Conservation (phyloP, 257 asterid species). For the Primulina eburnea region DNA sequence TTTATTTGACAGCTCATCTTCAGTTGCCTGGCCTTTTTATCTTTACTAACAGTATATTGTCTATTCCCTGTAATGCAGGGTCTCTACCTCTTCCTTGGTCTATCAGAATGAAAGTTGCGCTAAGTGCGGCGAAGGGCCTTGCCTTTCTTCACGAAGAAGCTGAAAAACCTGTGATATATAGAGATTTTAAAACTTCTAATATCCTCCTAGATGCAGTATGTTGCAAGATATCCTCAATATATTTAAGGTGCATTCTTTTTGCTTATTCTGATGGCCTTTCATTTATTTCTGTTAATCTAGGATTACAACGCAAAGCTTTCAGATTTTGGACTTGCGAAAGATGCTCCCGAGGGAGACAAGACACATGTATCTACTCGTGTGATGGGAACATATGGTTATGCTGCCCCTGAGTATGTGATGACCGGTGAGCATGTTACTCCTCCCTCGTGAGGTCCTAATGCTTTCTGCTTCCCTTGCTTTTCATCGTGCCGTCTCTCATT, state of each 20-base stretch:
- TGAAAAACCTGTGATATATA: constrained; percentile 65
- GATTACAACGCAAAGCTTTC: constrained; percentile 84
- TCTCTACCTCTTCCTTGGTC: constrained; percentile 77
- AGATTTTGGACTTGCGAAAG: constrained; percentile 86
- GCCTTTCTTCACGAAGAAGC: constrained; percentile 87
- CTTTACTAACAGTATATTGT: constrained; percentile 1
- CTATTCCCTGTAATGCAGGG: constrained; percentile 36
- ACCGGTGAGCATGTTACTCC: constrained; percentile 41
- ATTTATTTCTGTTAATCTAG: constrained; percentile 35
- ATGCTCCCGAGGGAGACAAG: constrained; percentile 77
- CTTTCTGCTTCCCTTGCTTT: not conserved
- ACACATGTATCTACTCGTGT: constrained; percentile 85
- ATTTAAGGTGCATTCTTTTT: constrained; percentile 1
- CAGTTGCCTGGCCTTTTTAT: not conserved
- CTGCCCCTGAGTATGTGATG: constrained; percentile 82
- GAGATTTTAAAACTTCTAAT: constrained; percentile 75
- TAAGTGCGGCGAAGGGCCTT: constrained; percentile 78
- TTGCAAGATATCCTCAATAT: constrained; percentile 24
- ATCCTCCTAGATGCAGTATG: constrained; percentile 62
- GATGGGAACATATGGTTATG: constrained; percentile 88
- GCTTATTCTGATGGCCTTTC: constrained; percentile 20
- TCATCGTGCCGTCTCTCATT: not conserved
- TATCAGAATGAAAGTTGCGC: constrained; percentile 66
- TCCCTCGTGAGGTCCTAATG: not conserved
- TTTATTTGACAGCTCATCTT: not conserved